phyloP scores from a whole-genome alignment of 129 eudicot genomes.

The Solidago caesia region DNA sequence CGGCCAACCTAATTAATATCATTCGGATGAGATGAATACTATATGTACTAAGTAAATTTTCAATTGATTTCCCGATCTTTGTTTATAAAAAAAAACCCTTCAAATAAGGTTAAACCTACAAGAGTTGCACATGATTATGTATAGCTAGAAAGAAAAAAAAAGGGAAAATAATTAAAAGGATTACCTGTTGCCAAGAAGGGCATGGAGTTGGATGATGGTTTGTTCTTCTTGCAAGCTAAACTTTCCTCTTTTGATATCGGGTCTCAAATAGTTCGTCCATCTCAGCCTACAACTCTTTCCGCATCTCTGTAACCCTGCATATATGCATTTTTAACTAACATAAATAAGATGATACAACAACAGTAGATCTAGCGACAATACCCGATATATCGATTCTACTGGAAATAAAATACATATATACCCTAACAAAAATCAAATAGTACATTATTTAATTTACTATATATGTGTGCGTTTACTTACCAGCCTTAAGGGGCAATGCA shows the following conservation, averaged over 20 bases:
- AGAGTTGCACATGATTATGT: background rate
- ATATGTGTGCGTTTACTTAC: constrained; percentile 18
- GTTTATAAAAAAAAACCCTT: too few relatives aligned
- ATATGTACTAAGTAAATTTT: too few relatives aligned
- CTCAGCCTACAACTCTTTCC: constrained; percentile 70
- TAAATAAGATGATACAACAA: background rate
- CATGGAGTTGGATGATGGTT: constrained; percentile 75
- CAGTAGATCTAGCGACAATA: background rate
- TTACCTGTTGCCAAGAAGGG: constrained; percentile 79
- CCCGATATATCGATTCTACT: too few relatives aligned
- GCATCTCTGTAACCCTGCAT: constrained; percentile 58
- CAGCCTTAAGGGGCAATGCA: constrained; percentile 66
- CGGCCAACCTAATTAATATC: too few relatives aligned
- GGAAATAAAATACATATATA: too few relatives aligned
- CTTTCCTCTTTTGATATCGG: constrained; percentile 75
- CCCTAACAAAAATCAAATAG: too few relatives aligned
- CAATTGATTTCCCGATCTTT: too few relatives aligned
- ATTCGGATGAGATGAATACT: too few relatives aligned
- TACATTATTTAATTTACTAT: too few relatives aligned
- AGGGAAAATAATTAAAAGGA: background rate
- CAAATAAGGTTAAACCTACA: background rate
- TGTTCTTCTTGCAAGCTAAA: constrained; percentile 70
- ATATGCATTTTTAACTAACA: background rate
- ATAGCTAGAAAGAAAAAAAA: background rate
- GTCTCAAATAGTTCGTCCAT: constrained; percentile 67